These are phyloP conservation scores for Mitragyna speciosa DNA, from an alignment of 257 asterid species.

Conservation along the genomic window DNA sequence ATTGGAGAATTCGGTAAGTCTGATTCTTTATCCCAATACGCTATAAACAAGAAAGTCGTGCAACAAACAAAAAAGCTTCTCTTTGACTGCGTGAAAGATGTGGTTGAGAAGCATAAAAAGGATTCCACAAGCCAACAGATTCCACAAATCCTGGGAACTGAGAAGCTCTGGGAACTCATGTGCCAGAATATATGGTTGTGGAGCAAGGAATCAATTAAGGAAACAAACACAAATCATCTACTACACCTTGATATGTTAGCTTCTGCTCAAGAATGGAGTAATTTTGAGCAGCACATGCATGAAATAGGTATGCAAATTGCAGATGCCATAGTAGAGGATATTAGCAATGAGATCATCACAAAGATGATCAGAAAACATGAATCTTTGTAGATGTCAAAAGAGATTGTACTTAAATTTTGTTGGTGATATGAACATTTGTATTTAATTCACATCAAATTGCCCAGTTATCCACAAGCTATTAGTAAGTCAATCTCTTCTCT, in stretches of 20 bases:
- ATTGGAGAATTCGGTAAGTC: not conserved
- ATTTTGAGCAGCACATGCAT: constrained; percentile 28
- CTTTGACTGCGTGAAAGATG: constrained; percentile 61
- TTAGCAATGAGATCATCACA: constrained; percentile 43
- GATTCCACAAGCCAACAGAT: constrained; percentile 19
- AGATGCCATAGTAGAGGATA: constrained; percentile 54
- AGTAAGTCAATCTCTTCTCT: not conserved
- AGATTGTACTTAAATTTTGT: not conserved
- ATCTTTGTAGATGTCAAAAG: constrained; percentile 7
- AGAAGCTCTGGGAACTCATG: constrained; percentile 60
- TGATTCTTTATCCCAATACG: constrained; percentile 34
- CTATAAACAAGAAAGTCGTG: constrained; percentile 54
- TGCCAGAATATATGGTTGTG: constrained; percentile 62
- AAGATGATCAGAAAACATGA: constrained; percentile 16
- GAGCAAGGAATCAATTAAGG: constrained; percentile 63
- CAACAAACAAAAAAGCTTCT: constrained; percentile 53
- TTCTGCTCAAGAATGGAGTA: constrained; percentile 43
- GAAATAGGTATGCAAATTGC: constrained; percentile 41
- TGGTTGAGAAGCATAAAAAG: constrained; percentile 44
- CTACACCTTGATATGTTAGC: constrained; percentile 38
- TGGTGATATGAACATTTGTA: constrained; percentile 1
- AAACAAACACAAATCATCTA: constrained; percentile 32
- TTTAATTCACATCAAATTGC: not conserved
- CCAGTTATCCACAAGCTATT: not conserved
- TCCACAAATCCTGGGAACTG: constrained; percentile 54